A percentile compares a stretch with the other conserved stretches of the same genome.
Evolutionary conservation across 2,329 filamentous ascomycete genomes (phyloP).

Genomic region (Mycosphaerella sp.): DNA sequence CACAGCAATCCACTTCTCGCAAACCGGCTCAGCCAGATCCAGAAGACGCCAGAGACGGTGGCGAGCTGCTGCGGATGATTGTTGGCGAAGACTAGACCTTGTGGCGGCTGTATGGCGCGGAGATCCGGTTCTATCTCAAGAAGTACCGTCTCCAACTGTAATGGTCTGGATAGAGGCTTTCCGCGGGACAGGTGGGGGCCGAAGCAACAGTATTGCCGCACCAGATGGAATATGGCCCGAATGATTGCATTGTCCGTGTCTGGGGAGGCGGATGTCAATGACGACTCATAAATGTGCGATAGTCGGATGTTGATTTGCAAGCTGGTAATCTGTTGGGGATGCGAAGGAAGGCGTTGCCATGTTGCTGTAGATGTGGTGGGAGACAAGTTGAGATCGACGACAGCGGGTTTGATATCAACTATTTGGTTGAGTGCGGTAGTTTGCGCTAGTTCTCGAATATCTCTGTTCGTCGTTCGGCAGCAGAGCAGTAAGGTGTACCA

Average conservation of each 20-base stretch:
- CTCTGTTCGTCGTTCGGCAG: slow-evolving; percentile 3
- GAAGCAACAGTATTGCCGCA: not conserved
- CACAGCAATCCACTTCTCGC: slow-evolving; percentile 5
- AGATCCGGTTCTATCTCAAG: not conserved
- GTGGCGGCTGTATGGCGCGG: not conserved
- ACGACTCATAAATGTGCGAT: not conserved
- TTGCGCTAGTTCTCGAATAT: not conserved
- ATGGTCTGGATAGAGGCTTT: not conserved
- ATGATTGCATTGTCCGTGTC: slow-evolving; percentile 6
- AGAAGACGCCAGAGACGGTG: slow-evolving; percentile 3
- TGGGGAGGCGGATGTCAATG: not conserved
- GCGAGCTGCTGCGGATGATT: not conserved
- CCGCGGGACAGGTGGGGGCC: slow-evolving; percentile 5
- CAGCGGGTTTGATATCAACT: not conserved
- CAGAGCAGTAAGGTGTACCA: slow-evolving; percentile 3
- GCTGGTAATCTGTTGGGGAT: not conserved
- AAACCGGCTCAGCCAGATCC: slow-evolving; percentile 5
- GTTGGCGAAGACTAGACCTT: not conserved
- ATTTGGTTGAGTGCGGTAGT: not conserved
- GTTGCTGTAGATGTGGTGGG: slow-evolving; percentile 3
- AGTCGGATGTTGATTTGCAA: slow-evolving; percentile 4
- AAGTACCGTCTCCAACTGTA: not conserved
- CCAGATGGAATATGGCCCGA: not conserved
- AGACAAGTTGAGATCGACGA: not conserved
- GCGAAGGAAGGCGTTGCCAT: not conserved